These are phyloP conservation scores for Hemileia vastatrix DNA, from an alignment of 1,284 basidiomycete genomes.

Conservation along the genomic window DNA sequence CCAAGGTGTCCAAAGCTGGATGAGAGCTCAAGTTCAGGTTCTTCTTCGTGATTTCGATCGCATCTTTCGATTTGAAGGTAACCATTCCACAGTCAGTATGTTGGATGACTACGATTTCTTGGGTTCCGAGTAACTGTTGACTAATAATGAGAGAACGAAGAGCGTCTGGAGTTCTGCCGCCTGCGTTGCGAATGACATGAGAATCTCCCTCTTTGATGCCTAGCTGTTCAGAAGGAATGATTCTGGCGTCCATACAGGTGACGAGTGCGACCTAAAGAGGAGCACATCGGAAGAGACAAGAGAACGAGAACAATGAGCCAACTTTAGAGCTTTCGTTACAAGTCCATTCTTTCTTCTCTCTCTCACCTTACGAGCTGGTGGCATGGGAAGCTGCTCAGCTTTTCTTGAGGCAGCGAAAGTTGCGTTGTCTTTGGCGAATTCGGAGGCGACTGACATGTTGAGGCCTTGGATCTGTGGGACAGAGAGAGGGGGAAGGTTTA, in stretches of 20 bases:
- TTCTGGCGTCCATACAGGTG: constrained; percentile 55
- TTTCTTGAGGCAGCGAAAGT: too few relatives aligned
- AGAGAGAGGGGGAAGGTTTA: too few relatives aligned
- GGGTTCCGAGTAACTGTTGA: constrained; percentile 58
- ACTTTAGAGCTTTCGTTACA: too few relatives aligned
- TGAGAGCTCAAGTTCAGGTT: constrained; percentile 50
- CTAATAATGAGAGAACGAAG: constrained; percentile 59
- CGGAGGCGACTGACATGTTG: too few relatives aligned
- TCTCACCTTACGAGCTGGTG: too few relatives aligned
- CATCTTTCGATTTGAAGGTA: constrained; percentile 33
- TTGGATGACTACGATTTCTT: constrained; percentile 57
- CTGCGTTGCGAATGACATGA: constrained; percentile 61
- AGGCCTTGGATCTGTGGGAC: too few relatives aligned
- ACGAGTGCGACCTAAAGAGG: constrained; percentile 44
- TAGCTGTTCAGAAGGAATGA: constrained; percentile 54
- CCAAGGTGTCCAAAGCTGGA: constrained; percentile 47
- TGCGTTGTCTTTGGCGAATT: too few relatives aligned
- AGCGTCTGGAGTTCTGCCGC: constrained; percentile 55
- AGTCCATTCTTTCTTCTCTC: too few relatives aligned
- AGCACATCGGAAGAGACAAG: too few relatives aligned
- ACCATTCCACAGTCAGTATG: constrained; percentile 63
- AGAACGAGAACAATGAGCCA: too few relatives aligned
- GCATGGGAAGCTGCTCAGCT: too few relatives aligned
- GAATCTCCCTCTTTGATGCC: constrained; percentile 58
- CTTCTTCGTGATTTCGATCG: constrained; percentile 53